phyloP scores from a whole-genome alignment of 257 asterid species.

The Ilex asprella region DNA sequence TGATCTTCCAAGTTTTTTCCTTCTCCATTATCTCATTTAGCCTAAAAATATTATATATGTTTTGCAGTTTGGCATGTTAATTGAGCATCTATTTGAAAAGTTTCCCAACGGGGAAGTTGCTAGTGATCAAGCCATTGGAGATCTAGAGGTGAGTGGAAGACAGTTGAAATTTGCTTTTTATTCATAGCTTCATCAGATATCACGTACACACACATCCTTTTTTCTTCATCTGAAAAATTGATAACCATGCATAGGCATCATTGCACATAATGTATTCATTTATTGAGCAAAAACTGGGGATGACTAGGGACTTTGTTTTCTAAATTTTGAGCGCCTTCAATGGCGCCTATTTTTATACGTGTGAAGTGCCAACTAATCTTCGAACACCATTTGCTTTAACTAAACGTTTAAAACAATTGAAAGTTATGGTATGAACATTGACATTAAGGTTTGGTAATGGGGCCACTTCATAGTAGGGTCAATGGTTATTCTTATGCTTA shows the following conservation, averaged over 20 bases:
- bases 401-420: too few species aligned
- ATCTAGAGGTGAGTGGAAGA: slow-evolving; percentile 62
- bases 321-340: not conserved
- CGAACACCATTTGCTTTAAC: too few species aligned
- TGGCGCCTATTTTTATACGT: too few species aligned
- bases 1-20: not conserved
- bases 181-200: too few species aligned
- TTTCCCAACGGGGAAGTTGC: slow-evolving; percentile 58
- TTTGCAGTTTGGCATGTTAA: slow-evolving; percentile 91
- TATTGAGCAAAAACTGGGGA: too few species aligned
- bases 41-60: slow-evolving; percentile 19
- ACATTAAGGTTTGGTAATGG: too few species aligned
- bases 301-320: not conserved
- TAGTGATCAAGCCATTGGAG: slow-evolving; percentile 74
- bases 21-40: slow-evolving; percentile 4
- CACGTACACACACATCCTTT: not conserved
- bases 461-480: too few species aligned
- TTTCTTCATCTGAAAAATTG: not conserved
- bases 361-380: too few species aligned
- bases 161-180: too few species aligned
- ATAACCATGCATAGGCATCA: not conserved
- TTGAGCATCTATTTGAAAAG: slow-evolving; percentile 68
- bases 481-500: too few species aligned
- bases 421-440: too few species aligned
- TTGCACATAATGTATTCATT: not conserved